These are phyloP conservation scores for Chlorencoelia australis DNA, from an alignment of 2,329 filamentous ascomycete genomes.

Conservation along the genomic window DNA sequence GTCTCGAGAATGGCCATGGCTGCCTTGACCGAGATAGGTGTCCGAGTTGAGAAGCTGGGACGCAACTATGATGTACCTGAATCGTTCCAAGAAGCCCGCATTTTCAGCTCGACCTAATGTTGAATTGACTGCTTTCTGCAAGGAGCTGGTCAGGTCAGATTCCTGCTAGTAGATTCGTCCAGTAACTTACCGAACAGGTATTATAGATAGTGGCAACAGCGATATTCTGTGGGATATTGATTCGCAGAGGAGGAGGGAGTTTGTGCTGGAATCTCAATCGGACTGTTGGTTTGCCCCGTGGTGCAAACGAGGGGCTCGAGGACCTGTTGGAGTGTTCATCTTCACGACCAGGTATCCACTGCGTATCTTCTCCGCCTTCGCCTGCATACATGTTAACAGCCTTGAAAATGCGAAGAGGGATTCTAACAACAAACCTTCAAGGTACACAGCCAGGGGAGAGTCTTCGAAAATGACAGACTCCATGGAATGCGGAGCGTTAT, in stretches of 20 bases:
- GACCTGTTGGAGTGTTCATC: conserved; percentile 17
- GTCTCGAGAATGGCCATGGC: conserved; percentile 18
- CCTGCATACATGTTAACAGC: conserved; percentile 26
- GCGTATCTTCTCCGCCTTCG: conserved; percentile 35
- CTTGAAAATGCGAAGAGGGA: not conserved
- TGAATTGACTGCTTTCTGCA: conserved; percentile 58
- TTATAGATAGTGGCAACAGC: conserved; percentile 37
- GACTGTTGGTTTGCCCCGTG: conserved; percentile 44
- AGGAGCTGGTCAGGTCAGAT: not conserved
- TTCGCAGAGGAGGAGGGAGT: conserved; percentile 34
- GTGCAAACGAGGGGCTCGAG: conserved; percentile 37
- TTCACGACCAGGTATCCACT: conserved; percentile 17
- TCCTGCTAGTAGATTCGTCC: not conserved
- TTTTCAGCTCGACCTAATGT: conserved; percentile 70
- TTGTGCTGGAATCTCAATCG: conserved; percentile 43
- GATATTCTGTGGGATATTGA: conserved; percentile 32
- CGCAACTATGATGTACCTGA: conserved; percentile 85
- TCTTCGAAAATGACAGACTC: conserved; percentile 81
- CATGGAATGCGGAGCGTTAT: conserved; percentile 41
- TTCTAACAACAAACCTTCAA: conserved; percentile 57
- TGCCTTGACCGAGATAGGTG: conserved; percentile 37
- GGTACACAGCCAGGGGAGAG: conserved; percentile 78
- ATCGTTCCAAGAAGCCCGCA: conserved; percentile 78
- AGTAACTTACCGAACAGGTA: conserved; percentile 40
- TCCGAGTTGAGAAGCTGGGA: conserved; percentile 77